Conservation (phyloP, 768 basidiomycete species). For the Suillus fuscotomentosus region DNA sequence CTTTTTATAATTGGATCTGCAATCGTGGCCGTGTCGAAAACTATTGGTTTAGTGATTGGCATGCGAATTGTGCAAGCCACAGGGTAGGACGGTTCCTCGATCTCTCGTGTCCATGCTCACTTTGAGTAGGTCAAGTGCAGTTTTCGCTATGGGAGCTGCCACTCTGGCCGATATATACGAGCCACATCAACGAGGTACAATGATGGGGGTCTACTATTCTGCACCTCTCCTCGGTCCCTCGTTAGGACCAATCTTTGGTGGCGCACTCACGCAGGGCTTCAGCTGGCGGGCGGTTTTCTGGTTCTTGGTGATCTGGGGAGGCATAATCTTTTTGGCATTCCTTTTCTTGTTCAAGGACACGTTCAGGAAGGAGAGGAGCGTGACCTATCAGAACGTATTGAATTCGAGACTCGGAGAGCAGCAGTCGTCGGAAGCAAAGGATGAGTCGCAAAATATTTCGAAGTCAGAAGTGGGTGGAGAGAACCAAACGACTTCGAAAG, state of each 20-base stretch:
- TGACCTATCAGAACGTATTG: slow-evolving; percentile 71
- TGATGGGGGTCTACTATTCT: slow-evolving; percentile 82
- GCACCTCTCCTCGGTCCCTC: slow-evolving; percentile 73
- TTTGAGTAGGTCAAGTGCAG: slow-evolving; percentile 54
- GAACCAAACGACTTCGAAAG: slow-evolving; percentile 12
- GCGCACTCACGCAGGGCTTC: slow-evolving; percentile 61
- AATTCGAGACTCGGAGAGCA: slow-evolving; percentile 37
- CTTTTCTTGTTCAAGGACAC: slow-evolving; percentile 75
- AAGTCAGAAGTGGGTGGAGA: slow-evolving; percentile 3
- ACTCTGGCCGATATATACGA: slow-evolving; percentile 82
- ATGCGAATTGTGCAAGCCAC: slow-evolving; percentile 66
- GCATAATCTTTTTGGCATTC: slow-evolving; percentile 52
- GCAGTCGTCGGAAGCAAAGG: slow-evolving; percentile 14
- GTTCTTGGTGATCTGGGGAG: slow-evolving; percentile 67
- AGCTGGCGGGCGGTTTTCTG: slow-evolving; percentile 86
- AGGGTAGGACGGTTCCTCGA: slow-evolving; percentile 40
- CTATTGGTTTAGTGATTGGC: slow-evolving; percentile 57
- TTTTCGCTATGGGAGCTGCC: slow-evolving; percentile 71
- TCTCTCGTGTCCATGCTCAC: neutral
- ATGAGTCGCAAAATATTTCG: slow-evolving; percentile 11
- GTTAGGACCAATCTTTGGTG: slow-evolving; percentile 70
- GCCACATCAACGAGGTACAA: slow-evolving; percentile 69
- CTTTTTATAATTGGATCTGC: slow-evolving; percentile 59
- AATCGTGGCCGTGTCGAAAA: slow-evolving; percentile 54
- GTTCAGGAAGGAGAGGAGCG: slow-evolving; percentile 78